Evolutionary conservation across 805 yeast genomes (phyloP).

Genomic region (Brettanomyces anomalus): DNA sequence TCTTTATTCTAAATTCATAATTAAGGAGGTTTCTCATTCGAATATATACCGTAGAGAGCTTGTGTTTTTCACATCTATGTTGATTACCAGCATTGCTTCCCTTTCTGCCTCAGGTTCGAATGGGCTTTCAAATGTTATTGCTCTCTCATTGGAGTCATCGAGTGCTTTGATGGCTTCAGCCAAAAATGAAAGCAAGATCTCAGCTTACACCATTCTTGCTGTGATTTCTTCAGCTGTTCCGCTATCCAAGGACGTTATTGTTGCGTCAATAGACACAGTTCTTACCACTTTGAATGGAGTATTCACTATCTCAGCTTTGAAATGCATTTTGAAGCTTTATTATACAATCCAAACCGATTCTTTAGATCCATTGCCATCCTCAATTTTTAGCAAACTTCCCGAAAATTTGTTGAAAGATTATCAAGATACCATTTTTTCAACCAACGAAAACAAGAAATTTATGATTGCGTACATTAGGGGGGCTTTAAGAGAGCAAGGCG

Average conservation of each 20-base stretch:
- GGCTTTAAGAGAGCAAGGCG: not conserved
- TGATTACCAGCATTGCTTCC: conserved; percentile 62
- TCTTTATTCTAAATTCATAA: conserved; percentile 50
- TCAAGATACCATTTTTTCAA: conserved; percentile 11
- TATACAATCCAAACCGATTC: conserved; percentile 34
- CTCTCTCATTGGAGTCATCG: conserved; percentile 47
- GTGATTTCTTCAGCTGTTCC: conserved; percentile 71
- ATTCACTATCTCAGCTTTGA: conserved; percentile 31
- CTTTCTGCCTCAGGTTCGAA: conserved; percentile 33
- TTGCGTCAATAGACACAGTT: conserved; percentile 56
- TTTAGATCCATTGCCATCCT: conserved; percentile 19
- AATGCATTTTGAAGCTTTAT: conserved; percentile 38
- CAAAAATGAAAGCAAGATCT: conserved; percentile 58
- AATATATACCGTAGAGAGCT: conserved; percentile 61
- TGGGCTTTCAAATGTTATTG: conserved; percentile 41
- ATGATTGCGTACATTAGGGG: conserved; percentile 21
- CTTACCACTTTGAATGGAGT: conserved; percentile 20
- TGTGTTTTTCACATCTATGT: conserved; percentile 68
- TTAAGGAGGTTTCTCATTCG: conserved; percentile 40
- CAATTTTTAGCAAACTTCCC: conserved; percentile 17
- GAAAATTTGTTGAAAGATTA: conserved; percentile 12
- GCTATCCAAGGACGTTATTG: conserved; percentile 43
- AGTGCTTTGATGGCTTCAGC: conserved; percentile 43
- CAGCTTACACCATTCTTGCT: conserved; percentile 75
- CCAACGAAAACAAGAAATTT: conserved; percentile 17